Conservation (phyloP, 495 filamentous ascomycete genomes). For the Talaromyces adpressus region DNA sequence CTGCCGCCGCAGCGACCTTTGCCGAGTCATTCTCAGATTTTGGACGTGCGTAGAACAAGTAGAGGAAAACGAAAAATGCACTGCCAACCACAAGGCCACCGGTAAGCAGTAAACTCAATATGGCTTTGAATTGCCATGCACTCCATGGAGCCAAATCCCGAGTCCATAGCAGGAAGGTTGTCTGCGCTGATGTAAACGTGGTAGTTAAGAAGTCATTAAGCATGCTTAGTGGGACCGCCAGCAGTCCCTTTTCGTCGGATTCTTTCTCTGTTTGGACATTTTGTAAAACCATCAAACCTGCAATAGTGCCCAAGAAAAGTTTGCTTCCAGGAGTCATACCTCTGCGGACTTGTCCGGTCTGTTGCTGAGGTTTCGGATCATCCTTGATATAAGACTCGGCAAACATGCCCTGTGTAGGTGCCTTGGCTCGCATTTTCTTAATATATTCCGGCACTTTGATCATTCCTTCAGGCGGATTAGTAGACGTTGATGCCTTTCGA, state of each 20-base stretch:
- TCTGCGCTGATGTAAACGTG: slow-evolving; percentile 8
- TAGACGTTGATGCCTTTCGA: slow-evolving; percentile 17
- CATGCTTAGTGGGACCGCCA: slow-evolving; percentile 55
- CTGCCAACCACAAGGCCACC: slow-evolving; percentile 56
- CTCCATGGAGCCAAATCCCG: slow-evolving; percentile 19
- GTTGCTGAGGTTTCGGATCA: slow-evolving; percentile 12
- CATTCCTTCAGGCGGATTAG: slow-evolving; percentile 51
- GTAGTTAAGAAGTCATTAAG: slow-evolving; percentile 26
- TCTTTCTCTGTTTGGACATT: slow-evolving; percentile 53
- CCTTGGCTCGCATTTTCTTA: slow-evolving; percentile 50
- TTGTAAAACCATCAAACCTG: slow-evolving; percentile 85
- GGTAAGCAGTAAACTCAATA: slow-evolving; percentile 47
- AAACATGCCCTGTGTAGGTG: slow-evolving; percentile 32
- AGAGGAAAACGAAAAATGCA: slow-evolving; percentile 60
- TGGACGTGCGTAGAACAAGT: slow-evolving; percentile 55
- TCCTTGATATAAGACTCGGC: slow-evolving; percentile 37
- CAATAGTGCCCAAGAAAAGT: slow-evolving; percentile 85
- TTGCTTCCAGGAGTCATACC: slow-evolving; percentile 54
- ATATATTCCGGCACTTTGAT: slow-evolving; percentile 75
- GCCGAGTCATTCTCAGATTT: slow-evolving; percentile 26
- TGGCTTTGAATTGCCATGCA: slow-evolving; percentile 35
- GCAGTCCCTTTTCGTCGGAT: slow-evolving; percentile 59
- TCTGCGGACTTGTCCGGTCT: slow-evolving; percentile 20
- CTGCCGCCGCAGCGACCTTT: slow-evolving; percentile 32
- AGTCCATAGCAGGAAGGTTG: slow-evolving; percentile 14